Conservation (phyloP, 176 grass and related monocot species). For the Musa schizocarpa region DNA sequence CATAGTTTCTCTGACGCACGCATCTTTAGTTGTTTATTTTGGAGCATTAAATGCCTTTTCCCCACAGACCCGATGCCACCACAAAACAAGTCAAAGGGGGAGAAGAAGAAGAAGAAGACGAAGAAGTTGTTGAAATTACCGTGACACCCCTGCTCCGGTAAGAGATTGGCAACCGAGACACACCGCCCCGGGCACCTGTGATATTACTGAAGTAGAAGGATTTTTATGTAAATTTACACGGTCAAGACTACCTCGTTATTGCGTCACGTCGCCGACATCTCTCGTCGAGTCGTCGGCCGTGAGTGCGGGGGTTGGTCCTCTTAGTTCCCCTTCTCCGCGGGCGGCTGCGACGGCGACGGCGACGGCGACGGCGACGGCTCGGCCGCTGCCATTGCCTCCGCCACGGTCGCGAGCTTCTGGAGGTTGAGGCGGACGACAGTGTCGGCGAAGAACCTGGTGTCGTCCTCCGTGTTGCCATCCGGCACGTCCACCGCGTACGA, state of each 20-base stretch:
- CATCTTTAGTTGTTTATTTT: too few relatives aligned
- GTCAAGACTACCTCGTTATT: background rate
- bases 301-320: background rate
- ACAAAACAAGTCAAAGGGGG: background rate
- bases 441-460: conserved; percentile 18
- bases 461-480: conserved; percentile 3
- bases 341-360: background rate
- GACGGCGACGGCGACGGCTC: background rate
- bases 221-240: background rate
- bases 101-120: background rate
- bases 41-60: too few relatives aligned
- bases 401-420: conserved; percentile 9
- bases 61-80: background rate
- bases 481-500: conserved; percentile 17
- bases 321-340: background rate
- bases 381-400: background rate
- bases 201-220: background rate
- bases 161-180: background rate
- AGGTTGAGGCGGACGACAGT: conserved; percentile 16
- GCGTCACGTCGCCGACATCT: background rate
- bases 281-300: background rate
- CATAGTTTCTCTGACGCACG: too few relatives aligned
- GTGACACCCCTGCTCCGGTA: background rate
- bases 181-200: background rate
- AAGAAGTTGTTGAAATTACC: background rate